Conservation (phyloP, 495 filamentous ascomycete genomes). For the Hypoxylon fragiforme region DNA sequence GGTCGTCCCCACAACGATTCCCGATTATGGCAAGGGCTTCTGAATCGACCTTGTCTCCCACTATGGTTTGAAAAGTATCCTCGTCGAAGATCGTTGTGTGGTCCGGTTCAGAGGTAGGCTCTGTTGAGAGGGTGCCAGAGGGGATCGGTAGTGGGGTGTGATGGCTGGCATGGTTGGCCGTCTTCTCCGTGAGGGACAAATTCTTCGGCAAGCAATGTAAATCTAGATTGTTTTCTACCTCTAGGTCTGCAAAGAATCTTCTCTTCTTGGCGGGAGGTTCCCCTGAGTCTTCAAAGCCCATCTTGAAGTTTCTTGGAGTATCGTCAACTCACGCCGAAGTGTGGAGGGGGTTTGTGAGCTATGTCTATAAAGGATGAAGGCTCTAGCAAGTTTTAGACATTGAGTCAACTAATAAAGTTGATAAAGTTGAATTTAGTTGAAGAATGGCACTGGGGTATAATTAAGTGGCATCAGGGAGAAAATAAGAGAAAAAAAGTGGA, state of each 20-base stretch:
- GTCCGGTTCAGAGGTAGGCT: constrained; percentile 3
- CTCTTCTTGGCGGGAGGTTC: constrained; percentile 76
- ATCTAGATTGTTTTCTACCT: constrained; percentile 26
- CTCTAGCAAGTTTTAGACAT: neutral
- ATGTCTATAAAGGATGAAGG: neutral
- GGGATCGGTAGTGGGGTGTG: neutral
- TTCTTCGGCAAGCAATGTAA: constrained; percentile 10
- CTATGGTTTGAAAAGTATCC: constrained; percentile 67
- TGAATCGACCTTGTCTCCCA: constrained; percentile 64
- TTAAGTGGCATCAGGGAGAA: too few relatives aligned
- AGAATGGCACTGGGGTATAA: too few relatives aligned
- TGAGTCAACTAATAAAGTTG: too few relatives aligned
- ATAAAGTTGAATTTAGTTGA: too few relatives aligned
- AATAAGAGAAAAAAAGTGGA: too few relatives aligned
- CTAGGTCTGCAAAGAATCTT: constrained; percentile 74
- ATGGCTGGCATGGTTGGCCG: constrained; percentile 17
- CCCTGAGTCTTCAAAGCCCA: constrained; percentile 59
- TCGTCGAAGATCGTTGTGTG: constrained; percentile 61
- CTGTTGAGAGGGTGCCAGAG: neutral
- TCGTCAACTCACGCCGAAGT: neutral
- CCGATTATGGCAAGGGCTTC: constrained; percentile 57
- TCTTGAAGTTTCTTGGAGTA: constrained; percentile 36
- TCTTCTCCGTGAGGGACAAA: constrained; percentile 28
- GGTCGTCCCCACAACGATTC: constrained; percentile 60
- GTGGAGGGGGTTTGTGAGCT: too few relatives aligned